Base-by-base conservation (phyloP, 139 green algal species). In the Klebsormidium nitens region DNA sequence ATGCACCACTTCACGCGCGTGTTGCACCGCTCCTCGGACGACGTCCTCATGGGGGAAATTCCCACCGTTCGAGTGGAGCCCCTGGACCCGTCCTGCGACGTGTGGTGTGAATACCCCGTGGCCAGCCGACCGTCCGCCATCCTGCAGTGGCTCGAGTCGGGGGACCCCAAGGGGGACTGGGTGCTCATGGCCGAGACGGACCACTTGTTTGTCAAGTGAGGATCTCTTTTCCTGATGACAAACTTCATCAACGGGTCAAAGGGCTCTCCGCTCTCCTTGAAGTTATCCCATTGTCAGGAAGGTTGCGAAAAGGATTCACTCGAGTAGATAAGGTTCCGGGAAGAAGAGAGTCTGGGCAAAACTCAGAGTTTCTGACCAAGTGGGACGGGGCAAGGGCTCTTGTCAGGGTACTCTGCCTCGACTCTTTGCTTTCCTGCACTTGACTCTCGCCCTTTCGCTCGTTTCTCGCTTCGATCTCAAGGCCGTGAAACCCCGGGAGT, bases 1-100 rank as follows among this genome's bases (percentile, higher is more conserved):
- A 76, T 81, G 66, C 35, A 50, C 32, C 48, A 34, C 37, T 85
- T 85, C 63, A 85, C 75, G 0, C 64, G 75, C 6, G 48, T 85
- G 38, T 67, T 85, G 8, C 80, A 85, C 39, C 71, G 80, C 44
- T 64, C 59, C 3, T 64, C 32, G 19, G 75, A 82, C 47, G 80
- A 85, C 42, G 80, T 79, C 32, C 72, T 85, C 39, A 78, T 81
- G 48, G 3, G 35, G 23, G 59, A 76, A 17, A 64, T 85, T 37
- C 80, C 59, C 36, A 85, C 80, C 2, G 70, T 55, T 55, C 56
- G 56, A 48, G 56, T 64, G 17, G 56, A 64, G 17, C 56, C 56
- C 17, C 19, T 64, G 56, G 56, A 64, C 31, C 56, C 56, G 19
- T 48, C 17, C 17, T 64, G 56, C 31, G 56, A 64, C 19, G 19